These are phyloP conservation scores for Corylus avellana DNA, from an alignment of 306 rosid genomes.

Conservation along the genomic window DNA sequence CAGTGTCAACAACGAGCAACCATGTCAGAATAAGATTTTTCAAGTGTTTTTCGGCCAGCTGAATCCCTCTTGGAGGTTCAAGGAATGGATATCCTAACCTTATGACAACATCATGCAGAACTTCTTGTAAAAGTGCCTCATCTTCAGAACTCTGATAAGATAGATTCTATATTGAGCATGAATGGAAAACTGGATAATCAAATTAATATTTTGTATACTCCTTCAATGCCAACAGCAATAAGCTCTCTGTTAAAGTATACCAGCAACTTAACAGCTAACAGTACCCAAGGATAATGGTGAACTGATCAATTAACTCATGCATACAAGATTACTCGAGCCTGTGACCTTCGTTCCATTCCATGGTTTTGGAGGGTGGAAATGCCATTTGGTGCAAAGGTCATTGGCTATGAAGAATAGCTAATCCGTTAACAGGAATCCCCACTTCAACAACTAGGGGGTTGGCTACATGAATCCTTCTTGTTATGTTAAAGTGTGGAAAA, in stretches of 20 bases:
- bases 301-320: not conserved
- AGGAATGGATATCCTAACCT: conserved; percentile 53
- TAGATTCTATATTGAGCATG: conserved; percentile 17
- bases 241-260: conserved; percentile 1
- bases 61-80: conserved; percentile 39
- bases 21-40: conserved; percentile 64
- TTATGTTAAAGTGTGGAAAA: not conserved
- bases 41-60: conserved; percentile 40
- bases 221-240: conserved; percentile 15
- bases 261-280: conserved; percentile 13
- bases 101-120: conserved; percentile 52
- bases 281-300: conserved; percentile 28
- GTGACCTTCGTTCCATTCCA: not conserved
- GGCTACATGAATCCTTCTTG: not conserved
- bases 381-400: not conserved
- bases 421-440: conserved; percentile 14
- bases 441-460: not conserved
- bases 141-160: conserved; percentile 58
- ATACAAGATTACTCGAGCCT: not conserved
- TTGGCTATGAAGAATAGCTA: conserved; percentile 16
- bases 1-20: conserved; percentile 64
- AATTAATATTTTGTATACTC: conserved; percentile 2
- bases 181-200: conserved; percentile 4
- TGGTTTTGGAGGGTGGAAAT: not conserved
- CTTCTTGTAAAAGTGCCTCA: conserved; percentile 51